phyloP scores from a whole-genome alignment of 306 rosid species.

The Luffa acutangula region DNA sequence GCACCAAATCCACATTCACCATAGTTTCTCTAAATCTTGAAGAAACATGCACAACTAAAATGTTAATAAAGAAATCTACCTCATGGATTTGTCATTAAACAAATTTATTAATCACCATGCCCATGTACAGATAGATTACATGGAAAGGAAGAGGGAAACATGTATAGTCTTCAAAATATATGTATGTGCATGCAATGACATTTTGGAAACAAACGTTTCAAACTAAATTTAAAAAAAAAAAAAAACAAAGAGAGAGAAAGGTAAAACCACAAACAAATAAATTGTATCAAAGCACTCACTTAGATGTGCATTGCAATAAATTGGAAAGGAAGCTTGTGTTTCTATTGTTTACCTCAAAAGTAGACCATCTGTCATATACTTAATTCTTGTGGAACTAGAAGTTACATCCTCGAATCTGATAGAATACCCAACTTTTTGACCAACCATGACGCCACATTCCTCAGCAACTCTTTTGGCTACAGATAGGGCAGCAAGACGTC shows the following conservation, averaged over 20 bases:
- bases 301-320: not conserved
- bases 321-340: not conserved
- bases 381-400: constrained; percentile 60
- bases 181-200: not conserved
- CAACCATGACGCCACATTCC: constrained; percentile 62
- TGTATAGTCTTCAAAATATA: not conserved
- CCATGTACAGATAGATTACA: not conserved
- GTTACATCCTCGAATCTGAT: constrained; percentile 77
- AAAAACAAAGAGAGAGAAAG: no score
- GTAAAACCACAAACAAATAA: no score
- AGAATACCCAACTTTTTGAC: constrained; percentile 81
- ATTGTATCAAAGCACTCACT: no score
- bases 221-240: no score
- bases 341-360: constrained; percentile 54
- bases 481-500: constrained; percentile 85
- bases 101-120: not conserved
- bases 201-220: no score
- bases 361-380: constrained; percentile 90
- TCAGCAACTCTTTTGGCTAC: constrained; percentile 89
- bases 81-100: not conserved
- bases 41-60: not conserved
- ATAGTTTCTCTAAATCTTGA: not conserved
- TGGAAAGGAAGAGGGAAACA: not conserved
- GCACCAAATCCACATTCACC: not conserved
- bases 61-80: not conserved